A percentile compares a stretch with the other conserved stretches of the same genome.
Evolutionary conservation across 371 early-diverging fungal genomes (phyloP).

Genomic region (Mortierella sp.): DNA sequence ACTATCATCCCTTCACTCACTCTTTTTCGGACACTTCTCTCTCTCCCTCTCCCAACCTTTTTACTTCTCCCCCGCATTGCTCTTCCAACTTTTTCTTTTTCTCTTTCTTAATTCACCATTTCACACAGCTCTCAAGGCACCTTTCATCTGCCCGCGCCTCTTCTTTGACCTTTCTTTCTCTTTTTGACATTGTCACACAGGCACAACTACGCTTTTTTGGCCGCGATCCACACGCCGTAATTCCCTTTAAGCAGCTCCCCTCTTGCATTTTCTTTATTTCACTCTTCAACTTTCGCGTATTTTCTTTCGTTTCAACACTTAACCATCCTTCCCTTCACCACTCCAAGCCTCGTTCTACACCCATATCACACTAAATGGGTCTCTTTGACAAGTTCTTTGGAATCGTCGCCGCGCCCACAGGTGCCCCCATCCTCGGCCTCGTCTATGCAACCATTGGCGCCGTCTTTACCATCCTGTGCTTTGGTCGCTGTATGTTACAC

Average conservation of each 20-base stretch:
- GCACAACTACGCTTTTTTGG: background rate
- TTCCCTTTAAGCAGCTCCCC: background rate
- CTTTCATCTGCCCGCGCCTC: background rate
- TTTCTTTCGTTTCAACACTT: background rate
- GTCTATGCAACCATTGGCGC: conserved; percentile 30
- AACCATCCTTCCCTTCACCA: background rate
- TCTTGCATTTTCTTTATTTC: background rate
- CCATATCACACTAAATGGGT: conserved; percentile 13
- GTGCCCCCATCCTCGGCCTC: conserved; percentile 25
- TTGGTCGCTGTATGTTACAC: conserved; percentile 49
- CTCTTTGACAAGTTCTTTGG: conserved; percentile 52
- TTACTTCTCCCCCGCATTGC: background rate
- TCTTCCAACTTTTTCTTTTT: background rate
- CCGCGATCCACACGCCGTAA: background rate
- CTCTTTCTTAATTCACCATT: background rate
- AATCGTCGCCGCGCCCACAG: conserved; percentile 18
- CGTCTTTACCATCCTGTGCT: conserved; percentile 41
- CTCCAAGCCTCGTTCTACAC: background rate
- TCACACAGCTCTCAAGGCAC: background rate
- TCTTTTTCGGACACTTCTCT: background rate
- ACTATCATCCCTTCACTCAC: background rate
- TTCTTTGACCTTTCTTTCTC: background rate
- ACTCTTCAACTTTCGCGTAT: background rate
- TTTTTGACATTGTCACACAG: background rate
- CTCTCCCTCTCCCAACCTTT: background rate